These are phyloP conservation scores for Talaromyces adpressus DNA, from an alignment of 495 filamentous ascomycete species.

Conservation along the genomic window DNA sequence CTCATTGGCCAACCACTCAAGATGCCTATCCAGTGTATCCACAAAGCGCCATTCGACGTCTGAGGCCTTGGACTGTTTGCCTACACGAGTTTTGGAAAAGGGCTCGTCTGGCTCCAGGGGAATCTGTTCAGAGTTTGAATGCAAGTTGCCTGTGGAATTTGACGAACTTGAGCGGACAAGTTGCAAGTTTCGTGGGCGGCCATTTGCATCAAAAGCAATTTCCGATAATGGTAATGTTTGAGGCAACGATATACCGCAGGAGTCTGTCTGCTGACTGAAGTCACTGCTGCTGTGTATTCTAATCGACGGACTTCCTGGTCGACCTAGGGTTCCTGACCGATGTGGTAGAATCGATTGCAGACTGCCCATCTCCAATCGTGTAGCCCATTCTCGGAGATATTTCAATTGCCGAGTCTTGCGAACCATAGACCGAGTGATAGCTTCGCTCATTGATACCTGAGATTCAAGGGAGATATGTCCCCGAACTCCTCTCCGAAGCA, in stretches of 20 bases:
- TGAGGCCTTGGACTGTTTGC: not conserved
- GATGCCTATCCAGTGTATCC: slow-evolving; percentile 27
- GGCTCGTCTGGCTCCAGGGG: not conserved
- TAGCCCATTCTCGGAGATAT: slow-evolving; percentile 23
- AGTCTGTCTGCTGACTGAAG: not conserved
- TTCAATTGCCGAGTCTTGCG: not conserved
- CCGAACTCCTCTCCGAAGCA: not conserved
- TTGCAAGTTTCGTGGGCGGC: not conserved
- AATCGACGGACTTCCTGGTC: slow-evolving; percentile 31
- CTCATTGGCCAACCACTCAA: slow-evolving; percentile 34
- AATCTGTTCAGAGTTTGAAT: not conserved
- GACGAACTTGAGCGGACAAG: not conserved
- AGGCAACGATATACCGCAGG: not conserved
- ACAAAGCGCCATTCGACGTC: slow-evolving; percentile 26
- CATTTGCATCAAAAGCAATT: not conserved
- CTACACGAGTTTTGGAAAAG: not conserved
- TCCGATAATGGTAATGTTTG: not conserved
- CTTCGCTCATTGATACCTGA: not conserved
- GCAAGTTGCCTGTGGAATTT: not conserved
- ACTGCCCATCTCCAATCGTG: slow-evolving; percentile 28
- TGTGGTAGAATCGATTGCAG: slow-evolving; percentile 6
- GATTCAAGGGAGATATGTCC: not conserved
- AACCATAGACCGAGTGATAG: not conserved
- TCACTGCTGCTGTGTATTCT: slow-evolving; percentile 16
- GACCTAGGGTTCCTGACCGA: slow-evolving; percentile 18